Conservation (phyloP, 306 rosid genomes). For the Dryas alaskensis region DNA sequence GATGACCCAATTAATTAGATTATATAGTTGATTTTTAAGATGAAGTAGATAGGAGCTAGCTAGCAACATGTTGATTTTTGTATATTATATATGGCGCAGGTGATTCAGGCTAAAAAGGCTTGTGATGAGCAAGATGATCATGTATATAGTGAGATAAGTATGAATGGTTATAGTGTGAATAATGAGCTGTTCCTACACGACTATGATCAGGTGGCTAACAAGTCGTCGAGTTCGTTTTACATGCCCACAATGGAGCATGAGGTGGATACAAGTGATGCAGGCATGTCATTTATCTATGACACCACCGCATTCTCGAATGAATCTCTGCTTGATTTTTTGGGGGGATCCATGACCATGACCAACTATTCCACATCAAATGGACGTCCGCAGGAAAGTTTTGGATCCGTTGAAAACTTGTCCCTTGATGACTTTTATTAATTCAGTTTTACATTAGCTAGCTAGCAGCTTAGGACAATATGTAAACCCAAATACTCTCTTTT, state of each 20-base stretch:
- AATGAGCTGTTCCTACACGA: conserved; percentile 41
- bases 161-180: conserved; percentile 8
- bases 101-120: conserved; percentile 15
- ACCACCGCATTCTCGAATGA: conserved; percentile 60
- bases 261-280: conserved; percentile 35
- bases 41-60: no score
- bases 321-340: conserved; percentile 75
- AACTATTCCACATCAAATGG: conserved; percentile 58
- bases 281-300: conserved; percentile 77
- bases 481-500: not conserved
- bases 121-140: conserved; percentile 3
- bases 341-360: conserved; percentile 58
- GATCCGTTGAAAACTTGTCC: conserved; percentile 78
- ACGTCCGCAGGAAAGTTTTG: conserved; percentile 56
- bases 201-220: conserved; percentile 37
- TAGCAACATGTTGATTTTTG: no score
- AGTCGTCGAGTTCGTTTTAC: conserved; percentile 35
- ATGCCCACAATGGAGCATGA: conserved; percentile 29
- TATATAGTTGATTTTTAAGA: not conserved
- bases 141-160: conserved; percentile 19
- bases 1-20: not conserved
- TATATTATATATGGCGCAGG: conserved; percentile 1
- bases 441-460: no score
- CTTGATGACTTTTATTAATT: conserved; percentile 74
- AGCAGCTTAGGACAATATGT: not conserved